Base-by-base conservation (phyloP, 2,329 filamentous ascomycete species). In the Ascosphaera acerosa region DNA sequence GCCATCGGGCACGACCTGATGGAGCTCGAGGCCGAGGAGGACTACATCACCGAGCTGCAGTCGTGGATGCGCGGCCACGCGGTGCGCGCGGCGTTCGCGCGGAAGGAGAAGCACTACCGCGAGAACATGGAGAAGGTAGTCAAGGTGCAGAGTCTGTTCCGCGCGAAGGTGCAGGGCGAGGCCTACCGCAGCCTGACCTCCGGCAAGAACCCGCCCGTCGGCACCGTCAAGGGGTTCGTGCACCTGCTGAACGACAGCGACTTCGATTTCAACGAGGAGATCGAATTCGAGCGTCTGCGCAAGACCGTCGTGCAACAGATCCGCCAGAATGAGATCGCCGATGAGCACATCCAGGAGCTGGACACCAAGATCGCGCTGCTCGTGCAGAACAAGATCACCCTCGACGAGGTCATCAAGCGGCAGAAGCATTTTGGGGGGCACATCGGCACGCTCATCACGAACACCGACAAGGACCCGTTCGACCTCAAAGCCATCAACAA, bases 121-220 rank as follows among this genome's bases (percentile, higher is more conserved):
- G 74, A 90, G 53, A 97, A 97, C 46, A 97, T 97, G 87, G 71
- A 91, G 44, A 94, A 89, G 53, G 87, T 97, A 16, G 73, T 97
- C 60, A 97, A 97, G 53, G 81, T 94, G 34, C 89, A 97, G 49
- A 97, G 87, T 48, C 90, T 94, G 41, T 73, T 94, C 32, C 71
- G 87, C 37, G 87, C 74, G 40, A 87, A 89, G 47, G 77, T 94
- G 31, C 87, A 97, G 51, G 87, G 87, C 32, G 80, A 97, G 53
- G 87, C 87, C 2, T 97, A 97, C 61, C 92, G 91, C 64, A 91
- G 78, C 48, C 62, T 97, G 39, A 94, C 82, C 2, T 82, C 71
- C 18, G 89, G 87, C 36, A 92, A 91, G 55, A 94, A 94, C 46
- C 87, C 87, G 15, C 87, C 87, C 1, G 81, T 97, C 35, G 80